Percentiles rank a stretch among this genome's conserved stretches.
Conservation (phyloP, 768 basidiomycete species). For the Crucibulum laeve region DNA sequence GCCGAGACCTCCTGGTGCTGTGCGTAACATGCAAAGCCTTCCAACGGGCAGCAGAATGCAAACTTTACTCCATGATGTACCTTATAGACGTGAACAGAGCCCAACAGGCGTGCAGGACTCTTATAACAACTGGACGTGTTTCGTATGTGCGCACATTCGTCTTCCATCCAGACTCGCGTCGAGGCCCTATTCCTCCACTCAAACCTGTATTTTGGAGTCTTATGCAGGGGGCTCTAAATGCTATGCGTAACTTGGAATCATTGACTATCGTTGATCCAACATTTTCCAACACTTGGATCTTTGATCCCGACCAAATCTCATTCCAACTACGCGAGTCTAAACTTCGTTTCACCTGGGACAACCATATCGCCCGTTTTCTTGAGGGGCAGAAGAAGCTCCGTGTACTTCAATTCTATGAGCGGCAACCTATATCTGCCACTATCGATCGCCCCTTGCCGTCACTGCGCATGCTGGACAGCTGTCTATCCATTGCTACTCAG, state of each 20-base stretch:
- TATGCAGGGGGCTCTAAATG: conserved; percentile 36
- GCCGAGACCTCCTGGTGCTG: conserved; percentile 35
- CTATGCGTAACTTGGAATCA: conserved; percentile 38
- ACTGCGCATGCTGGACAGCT: conserved; percentile 42
- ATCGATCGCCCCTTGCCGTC: conserved; percentile 25
- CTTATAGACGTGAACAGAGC: conserved; percentile 30
- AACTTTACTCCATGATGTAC: conserved; percentile 37
- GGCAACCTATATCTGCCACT: conserved; percentile 8
- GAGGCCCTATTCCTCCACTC: conserved; percentile 14
- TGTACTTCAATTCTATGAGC: conserved; percentile 28
- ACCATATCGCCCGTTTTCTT: conserved; percentile 41
- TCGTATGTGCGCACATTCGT: conserved; percentile 32
- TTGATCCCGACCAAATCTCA: conserved; percentile 29
- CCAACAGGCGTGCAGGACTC: conserved; percentile 31
- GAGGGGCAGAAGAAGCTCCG: conserved; percentile 38
- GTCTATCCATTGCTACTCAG: conserved; percentile 34
- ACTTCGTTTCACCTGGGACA: conserved; percentile 48
- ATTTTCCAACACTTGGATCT: conserved; percentile 38
- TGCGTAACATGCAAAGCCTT: conserved; percentile 42
- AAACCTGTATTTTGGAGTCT: conserved; percentile 37
- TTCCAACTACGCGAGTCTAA: conserved; percentile 48
- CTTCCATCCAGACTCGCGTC: conserved; percentile 21
- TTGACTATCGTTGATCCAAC: conserved; percentile 38
- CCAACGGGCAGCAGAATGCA: conserved; percentile 41
- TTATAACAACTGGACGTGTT: conserved; percentile 28